These are phyloP conservation scores for Teunomyces kruisii DNA, from an alignment of 805 yeast genomes.

Conservation along the genomic window DNA sequence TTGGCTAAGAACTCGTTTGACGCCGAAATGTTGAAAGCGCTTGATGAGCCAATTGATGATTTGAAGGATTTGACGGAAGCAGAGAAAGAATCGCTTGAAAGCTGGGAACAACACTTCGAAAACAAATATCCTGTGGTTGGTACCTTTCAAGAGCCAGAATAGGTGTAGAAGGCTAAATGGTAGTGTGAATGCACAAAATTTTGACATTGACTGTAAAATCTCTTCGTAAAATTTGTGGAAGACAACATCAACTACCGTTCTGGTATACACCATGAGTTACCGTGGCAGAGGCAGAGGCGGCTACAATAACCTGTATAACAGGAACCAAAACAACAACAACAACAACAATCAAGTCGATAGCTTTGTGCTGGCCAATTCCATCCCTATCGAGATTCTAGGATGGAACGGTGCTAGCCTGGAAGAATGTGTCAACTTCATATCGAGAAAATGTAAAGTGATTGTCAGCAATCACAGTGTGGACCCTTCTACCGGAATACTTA, in stretches of 20 bases:
- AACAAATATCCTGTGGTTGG: conserved; percentile 85
- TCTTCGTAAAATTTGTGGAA: conserved; percentile 2
- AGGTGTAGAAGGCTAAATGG: not conserved
- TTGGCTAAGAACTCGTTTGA: conserved; percentile 88
- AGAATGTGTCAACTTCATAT: conserved; percentile 67
- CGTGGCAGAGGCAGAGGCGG: conserved; percentile 33
- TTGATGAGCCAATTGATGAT: conserved; percentile 77
- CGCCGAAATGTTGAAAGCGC: conserved; percentile 55
- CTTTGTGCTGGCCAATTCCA: conserved; percentile 31
- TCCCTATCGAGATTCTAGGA: conserved; percentile 63
- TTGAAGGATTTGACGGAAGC: conserved; percentile 57
- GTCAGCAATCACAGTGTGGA: conserved; percentile 55
- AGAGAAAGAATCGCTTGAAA: conserved; percentile 68
- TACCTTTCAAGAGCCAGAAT: conserved; percentile 40
- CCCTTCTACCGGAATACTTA: conserved; percentile 47
- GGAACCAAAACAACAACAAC: conserved; percentile 16
- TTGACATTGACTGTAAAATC: not conserved
- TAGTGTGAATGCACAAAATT: conserved; percentile 4
- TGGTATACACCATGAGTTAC: conserved; percentile 31
- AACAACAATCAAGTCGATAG: conserved; percentile 20
- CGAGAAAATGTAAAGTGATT: conserved; percentile 61
- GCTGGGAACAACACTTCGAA: conserved; percentile 83
- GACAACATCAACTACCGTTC: conserved; percentile 2
- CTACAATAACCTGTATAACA: conserved; percentile 11
- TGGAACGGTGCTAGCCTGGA: conserved; percentile 80